Evolutionary conservation across 75 land plant species (phyloP).

Genomic region (Picea sitchensis): DNA sequence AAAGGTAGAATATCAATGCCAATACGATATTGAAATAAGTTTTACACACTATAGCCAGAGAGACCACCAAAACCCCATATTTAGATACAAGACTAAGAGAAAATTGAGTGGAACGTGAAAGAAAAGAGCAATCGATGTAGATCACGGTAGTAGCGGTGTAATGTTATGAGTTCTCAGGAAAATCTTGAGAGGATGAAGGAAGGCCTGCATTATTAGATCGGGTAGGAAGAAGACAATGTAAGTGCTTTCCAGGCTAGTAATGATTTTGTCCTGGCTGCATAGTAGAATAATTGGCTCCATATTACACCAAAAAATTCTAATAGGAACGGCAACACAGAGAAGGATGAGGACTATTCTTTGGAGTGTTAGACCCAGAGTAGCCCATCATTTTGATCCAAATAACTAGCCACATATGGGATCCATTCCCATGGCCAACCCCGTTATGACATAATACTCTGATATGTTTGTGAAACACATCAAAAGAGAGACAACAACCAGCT

Average conservation of each 20-base stretch:
- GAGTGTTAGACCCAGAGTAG: slow-evolving; percentile 27
- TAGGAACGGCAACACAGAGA: slow-evolving; percentile 36
- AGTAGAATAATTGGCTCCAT: slow-evolving; percentile 28
- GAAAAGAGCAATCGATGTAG: slow-evolving; percentile 31
- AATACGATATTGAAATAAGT: slow-evolving; percentile 20
- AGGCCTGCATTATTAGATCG: slow-evolving; percentile 31
- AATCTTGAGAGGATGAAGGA: slow-evolving; percentile 39
- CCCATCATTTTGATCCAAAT: slow-evolving; percentile 33
- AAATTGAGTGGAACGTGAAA: slow-evolving; percentile 48
- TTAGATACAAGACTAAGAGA: slow-evolving; percentile 20
- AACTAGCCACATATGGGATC: slow-evolving; percentile 52
- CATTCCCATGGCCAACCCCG: slow-evolving; percentile 54
- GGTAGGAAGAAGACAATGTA: slow-evolving; percentile 30
- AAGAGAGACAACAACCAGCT: slow-evolving; percentile 42
- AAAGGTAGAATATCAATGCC: slow-evolving; percentile 9
- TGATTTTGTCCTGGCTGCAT: slow-evolving; percentile 28
- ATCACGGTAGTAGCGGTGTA: slow-evolving; percentile 43
- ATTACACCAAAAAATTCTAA: slow-evolving; percentile 43
- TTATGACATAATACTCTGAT: slow-evolving; percentile 41
- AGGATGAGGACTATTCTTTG: slow-evolving; percentile 39
- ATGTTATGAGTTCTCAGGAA: slow-evolving; percentile 46
- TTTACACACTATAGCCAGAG: slow-evolving; percentile 20
- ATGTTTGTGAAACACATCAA: slow-evolving; percentile 49
- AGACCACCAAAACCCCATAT: slow-evolving; percentile 32
- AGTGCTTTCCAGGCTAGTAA: slow-evolving; percentile 17